Conservation (phyloP, 305 asterid species). For the Rubia occidens region DNA sequence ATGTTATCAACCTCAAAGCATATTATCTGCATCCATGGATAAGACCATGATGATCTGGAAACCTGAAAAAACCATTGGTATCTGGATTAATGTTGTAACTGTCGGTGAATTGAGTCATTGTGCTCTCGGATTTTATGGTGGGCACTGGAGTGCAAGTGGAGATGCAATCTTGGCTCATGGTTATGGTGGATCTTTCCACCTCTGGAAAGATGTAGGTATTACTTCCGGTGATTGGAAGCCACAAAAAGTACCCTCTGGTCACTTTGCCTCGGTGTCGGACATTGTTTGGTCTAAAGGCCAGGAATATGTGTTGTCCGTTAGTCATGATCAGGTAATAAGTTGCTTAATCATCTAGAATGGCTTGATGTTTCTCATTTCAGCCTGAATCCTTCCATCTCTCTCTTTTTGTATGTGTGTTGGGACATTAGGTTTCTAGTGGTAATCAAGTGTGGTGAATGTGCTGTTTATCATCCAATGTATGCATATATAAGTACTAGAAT, state of each 20-base stretch:
- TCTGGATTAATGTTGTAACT: conserved; percentile 92
- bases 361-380: conserved; percentile 2
- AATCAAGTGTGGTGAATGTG: neutral
- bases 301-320: conserved; percentile 71
- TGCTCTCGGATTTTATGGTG: conserved; percentile 92
- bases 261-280: conserved; percentile 79
- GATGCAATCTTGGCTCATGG: conserved; percentile 83
- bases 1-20: conserved; percentile 69
- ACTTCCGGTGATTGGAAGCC: conserved; percentile 84
- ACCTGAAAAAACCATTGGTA: conserved; percentile 88
- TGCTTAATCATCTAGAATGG: conserved; percentile 8
- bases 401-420: neutral
- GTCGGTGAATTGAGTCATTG: conserved; percentile 94
- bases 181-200: conserved; percentile 94
- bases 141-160: conserved; percentile 78
- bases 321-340: conserved; percentile 85
- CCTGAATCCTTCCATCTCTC: neutral
- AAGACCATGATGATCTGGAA: conserved; percentile 99
- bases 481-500: neutral
- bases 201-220: conserved; percentile 71
- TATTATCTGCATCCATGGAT: conserved; percentile 94
- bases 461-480: neutral
- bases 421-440: neutral
- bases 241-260: conserved; percentile 94
- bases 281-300: conserved; percentile 75